phyloP scores from a whole-genome alignment of 2,329 filamentous ascomycete species.

The Dactylellina sp. region DNA sequence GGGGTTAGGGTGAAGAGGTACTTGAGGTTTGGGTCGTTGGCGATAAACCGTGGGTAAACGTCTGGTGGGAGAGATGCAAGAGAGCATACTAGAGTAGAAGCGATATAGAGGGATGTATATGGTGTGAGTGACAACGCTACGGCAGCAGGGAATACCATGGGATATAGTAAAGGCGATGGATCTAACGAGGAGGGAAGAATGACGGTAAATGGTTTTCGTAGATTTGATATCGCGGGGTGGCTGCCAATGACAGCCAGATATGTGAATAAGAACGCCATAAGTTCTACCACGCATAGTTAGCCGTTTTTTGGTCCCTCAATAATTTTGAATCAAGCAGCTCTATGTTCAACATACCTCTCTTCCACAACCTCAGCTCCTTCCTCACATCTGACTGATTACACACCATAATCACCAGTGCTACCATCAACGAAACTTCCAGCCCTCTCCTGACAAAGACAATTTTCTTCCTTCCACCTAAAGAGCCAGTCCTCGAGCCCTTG shows the following conservation, averaged over 20 bases:
- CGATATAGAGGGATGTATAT: conserved; percentile 58
- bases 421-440: conserved; percentile 59
- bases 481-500: conserved; percentile 45
- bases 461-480: conserved; percentile 54
- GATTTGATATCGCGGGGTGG: conserved; percentile 43
- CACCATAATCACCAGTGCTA: conserved; percentile 58
- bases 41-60: conserved; percentile 52
- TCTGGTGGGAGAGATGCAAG: conserved; percentile 59
- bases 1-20: conserved; percentile 59
- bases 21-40: conserved; percentile 58
- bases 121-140: conserved; percentile 59
- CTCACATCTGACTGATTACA: conserved; percentile 57
- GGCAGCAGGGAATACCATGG: conserved; percentile 59
- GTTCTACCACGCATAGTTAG: conserved; percentile 20
- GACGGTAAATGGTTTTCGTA: conserved; percentile 55
- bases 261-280: conserved; percentile 45
- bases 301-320: conserved; percentile 30
- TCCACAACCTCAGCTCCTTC: conserved; percentile 58
- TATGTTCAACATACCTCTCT: conserved; percentile 58
- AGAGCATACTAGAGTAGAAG: conserved; percentile 58
- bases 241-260: conserved; percentile 43
- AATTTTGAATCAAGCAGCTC: conserved; percentile 52
- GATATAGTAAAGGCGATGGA: conserved; percentile 60
- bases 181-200: conserved; percentile 60
- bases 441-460: conserved; percentile 60